Conservation (phyloP, 2,329 filamentous ascomycete genomes). For the Paracoccidioides lutzii region DNA sequence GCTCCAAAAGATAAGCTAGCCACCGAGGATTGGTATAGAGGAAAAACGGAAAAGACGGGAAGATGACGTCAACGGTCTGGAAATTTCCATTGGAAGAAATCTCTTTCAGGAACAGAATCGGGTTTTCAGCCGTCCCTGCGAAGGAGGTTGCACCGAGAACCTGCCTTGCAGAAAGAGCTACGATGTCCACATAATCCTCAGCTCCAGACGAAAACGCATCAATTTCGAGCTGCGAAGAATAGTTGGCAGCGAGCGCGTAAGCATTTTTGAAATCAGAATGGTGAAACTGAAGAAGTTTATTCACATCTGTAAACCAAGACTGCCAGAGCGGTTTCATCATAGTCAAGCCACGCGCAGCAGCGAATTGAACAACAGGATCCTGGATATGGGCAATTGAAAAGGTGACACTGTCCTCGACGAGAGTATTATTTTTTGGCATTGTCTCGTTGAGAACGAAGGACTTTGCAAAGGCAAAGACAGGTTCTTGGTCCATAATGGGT, state of each 20-base stretch:
- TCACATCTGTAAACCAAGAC: constrained; percentile 53
- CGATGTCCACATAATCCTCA: constrained; percentile 62
- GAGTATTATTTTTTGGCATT: constrained; percentile 14
- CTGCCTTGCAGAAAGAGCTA: constrained; percentile 64
- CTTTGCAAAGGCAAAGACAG: constrained; percentile 68
- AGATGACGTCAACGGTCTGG: constrained; percentile 80
- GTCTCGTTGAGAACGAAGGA: constrained; percentile 41
- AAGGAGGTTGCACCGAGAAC: constrained; percentile 68
- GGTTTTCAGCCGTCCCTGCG: constrained; percentile 55
- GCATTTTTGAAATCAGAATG: constrained; percentile 60
- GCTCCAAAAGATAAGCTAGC: constrained; percentile 67
- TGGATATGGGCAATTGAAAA: constrained; percentile 71
- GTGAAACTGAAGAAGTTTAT: constrained; percentile 59
- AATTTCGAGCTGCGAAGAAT: constrained; percentile 54
- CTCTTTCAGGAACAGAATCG: constrained; percentile 70
- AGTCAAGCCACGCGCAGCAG: constrained; percentile 61
- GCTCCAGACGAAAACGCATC: constrained; percentile 65
- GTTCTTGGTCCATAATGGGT: constrained; percentile 61
- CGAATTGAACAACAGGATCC: constrained; percentile 66
- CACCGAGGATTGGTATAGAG: constrained; percentile 71
- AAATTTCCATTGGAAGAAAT: constrained; percentile 76
- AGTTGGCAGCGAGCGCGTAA: constrained; percentile 52
- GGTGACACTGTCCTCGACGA: constrained; percentile 41
- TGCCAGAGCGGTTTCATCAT: constrained; percentile 69
- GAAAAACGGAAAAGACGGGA: constrained; percentile 76